Evolutionary conservation across 1,139 yeast genomes (phyloP), one percentile per base, ranked within the genome.

Genomic region (Yamadazyma kanchanaburiensis): DNA sequence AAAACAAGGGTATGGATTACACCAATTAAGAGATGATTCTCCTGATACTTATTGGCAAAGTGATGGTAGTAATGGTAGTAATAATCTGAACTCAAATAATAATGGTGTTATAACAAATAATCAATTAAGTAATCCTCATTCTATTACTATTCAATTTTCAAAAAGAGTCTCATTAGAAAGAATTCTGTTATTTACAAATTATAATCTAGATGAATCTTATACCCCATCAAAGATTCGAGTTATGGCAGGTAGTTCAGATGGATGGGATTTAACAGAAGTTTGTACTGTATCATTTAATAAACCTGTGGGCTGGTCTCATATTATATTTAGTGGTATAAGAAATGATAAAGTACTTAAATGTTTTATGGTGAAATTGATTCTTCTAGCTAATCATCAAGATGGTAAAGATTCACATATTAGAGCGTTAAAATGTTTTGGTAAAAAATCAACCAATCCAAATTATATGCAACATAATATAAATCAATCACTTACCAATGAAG

Each of bases 391-490:
- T 49, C 96, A 88, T 48, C 97, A 89, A 51, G 91, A 87, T 51
- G 99, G 99, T 26, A 91, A 91, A 51, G 99, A 94, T 55, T 82
- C 96, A 2, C 97, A 88, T 53, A 66, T 94, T 6, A 58, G 98
- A 31, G 84, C 91, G 0, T 66, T 91, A 6, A 46, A 58, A 28
- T 59, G 70, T 35, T 64, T 60, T 45, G 70, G 70, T 4, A 62
- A 57, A 37, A 64, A 62, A 34, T 38, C 58, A 3, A 28, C 45
- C 5, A 36, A 34, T 23, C 26, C 19, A 16, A 34, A 26, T 7
- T 22, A 25, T n/a, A 12, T 35, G 11, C 19, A 18, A 6, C 28
- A 26, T 15, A 28, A 8, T 13, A 18, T 25, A 4, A 35, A 31
- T 24, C 15, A 27, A 19, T 33, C 35, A 6, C 23, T 35, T 10